Evolutionary conservation across 306 rosid genomes (phyloP).

Genomic region (Medicago lupulina): DNA sequence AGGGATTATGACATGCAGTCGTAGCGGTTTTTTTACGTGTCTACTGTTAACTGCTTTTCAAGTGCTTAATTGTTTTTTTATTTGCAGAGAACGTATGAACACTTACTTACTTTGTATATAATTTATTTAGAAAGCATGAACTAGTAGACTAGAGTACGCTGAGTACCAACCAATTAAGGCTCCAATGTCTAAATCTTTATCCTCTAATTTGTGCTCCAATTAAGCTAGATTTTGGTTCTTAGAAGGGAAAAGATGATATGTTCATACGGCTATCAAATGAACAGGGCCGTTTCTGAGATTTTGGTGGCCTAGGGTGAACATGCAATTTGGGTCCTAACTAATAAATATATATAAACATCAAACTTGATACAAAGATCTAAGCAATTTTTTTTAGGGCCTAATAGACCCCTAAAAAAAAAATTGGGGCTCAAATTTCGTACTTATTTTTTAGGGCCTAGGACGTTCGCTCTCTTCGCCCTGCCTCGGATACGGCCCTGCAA

Average conservation of each 20-base stretch:
- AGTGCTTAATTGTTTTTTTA: conserved; percentile 12
- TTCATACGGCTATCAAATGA: conserved; percentile 17
- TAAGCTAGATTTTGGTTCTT: not conserved
- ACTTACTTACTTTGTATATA: conserved; percentile 26
- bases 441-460: too few species aligned
- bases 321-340: too few species aligned
- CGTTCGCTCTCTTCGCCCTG: too few species aligned
- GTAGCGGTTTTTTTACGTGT: conserved; percentile 2
- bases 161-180: conserved; percentile 2
- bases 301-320: too few species aligned
- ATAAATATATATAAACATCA: too few species aligned
- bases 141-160: not conserved
- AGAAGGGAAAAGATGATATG: conserved; percentile 5
- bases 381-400: too few species aligned
- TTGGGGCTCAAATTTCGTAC: too few species aligned
- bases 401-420: too few species aligned
- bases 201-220: not conserved
- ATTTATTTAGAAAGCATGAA: not conserved
- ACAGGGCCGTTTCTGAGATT: too few species aligned
- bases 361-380: too few species aligned
- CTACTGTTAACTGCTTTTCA: conserved; percentile 15
- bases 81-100: conserved; percentile 15
- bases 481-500: too few species aligned
- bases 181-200: conserved; percentile 2
- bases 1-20: not conserved